phyloP scores from a whole-genome alignment of 345 rosid genomes.

The Bruguiera parviflora region DNA sequence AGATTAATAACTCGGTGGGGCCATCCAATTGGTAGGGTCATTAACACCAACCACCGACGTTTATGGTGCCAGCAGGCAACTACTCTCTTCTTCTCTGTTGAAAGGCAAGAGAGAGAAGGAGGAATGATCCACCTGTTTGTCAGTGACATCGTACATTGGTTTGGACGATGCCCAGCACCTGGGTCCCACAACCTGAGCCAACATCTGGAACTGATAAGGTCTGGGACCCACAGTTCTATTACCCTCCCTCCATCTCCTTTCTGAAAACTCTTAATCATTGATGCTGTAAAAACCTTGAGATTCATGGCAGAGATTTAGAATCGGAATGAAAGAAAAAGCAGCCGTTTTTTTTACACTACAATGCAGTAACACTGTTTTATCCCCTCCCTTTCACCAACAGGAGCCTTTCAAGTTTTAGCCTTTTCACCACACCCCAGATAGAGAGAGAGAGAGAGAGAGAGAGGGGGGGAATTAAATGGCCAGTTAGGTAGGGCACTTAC shows the following conservation, averaged over 20 bases:
- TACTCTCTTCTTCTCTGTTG: background rate
- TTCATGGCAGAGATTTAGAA: slow-evolving; percentile 31
- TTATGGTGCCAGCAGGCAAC: slow-evolving; percentile 10
- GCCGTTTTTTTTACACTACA: background rate
- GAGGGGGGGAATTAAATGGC: slow-evolving; percentile 8
- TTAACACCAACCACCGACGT: slow-evolving; percentile 33
- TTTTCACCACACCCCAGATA: background rate
- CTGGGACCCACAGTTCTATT: slow-evolving; percentile 35
- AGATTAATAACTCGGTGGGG: slow-evolving; percentile 26
- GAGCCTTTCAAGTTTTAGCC: slow-evolving; percentile 10
- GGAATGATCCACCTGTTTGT: slow-evolving; percentile 78
- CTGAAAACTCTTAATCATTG: slow-evolving; percentile 43
- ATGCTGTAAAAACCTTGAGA: slow-evolving; percentile 43
- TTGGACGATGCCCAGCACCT: slow-evolving; percentile 56
- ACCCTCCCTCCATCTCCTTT: slow-evolving; percentile 12
- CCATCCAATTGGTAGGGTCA: slow-evolving; percentile 19
- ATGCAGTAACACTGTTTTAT: slow-evolving; percentile 36
- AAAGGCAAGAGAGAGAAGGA: background rate
- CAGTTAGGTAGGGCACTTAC: slow-evolving; percentile 39
- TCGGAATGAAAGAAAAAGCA: slow-evolving; percentile 10
- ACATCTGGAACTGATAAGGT: slow-evolving; percentile 66
- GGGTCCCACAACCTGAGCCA: slow-evolving; percentile 64
- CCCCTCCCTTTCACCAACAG: slow-evolving; percentile 18
- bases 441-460: background rate
- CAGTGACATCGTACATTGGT: slow-evolving; percentile 61